These are phyloP conservation scores for Populus simonii DNA, from an alignment of 345 rosid genomes.

Conservation along the genomic window DNA sequence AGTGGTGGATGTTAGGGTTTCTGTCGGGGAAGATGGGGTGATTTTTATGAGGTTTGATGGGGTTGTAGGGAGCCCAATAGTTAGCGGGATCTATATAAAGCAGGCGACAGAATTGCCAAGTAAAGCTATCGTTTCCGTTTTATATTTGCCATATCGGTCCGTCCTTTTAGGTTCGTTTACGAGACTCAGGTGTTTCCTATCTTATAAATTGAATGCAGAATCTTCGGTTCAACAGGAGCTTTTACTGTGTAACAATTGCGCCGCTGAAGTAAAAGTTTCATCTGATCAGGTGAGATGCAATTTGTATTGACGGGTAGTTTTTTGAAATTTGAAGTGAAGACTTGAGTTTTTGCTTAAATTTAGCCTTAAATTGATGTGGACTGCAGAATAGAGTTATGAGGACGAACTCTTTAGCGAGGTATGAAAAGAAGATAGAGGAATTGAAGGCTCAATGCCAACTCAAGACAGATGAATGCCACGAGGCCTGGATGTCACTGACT, in stretches of 20 bases:
- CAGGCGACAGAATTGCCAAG: slow-evolving; percentile 1
- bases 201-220: slow-evolving; percentile 11
- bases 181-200: not conserved
- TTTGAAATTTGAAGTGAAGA: not conserved
- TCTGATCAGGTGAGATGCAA: slow-evolving; percentile 10
- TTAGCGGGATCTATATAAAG: slow-evolving; percentile 18
- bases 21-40: slow-evolving; percentile 14
- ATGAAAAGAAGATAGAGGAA: slow-evolving; percentile 19
- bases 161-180: not conserved
- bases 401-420: slow-evolving; percentile 2
- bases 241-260: slow-evolving; percentile 5
- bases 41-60: slow-evolving; percentile 17
- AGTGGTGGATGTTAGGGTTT: slow-evolving; percentile 1
- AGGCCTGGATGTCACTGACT: slow-evolving; percentile 31
- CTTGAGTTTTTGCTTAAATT: not conserved
- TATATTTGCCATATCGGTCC: not conserved
- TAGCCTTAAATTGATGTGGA: too few species aligned
- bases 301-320: not conserved
- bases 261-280: slow-evolving; percentile 4
- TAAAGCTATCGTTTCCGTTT: slow-evolving; percentile 4
- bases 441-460: slow-evolving; percentile 14
- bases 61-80: slow-evolving; percentile 20
- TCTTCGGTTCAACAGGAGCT: slow-evolving; percentile 7
- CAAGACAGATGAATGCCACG: slow-evolving; percentile 23
- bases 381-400: slow-evolving; percentile 8